These are phyloP conservation scores for Phytophthora chlamydospora DNA, from an alignment of 352 stramenopile species.

Conservation along the genomic window DNA sequence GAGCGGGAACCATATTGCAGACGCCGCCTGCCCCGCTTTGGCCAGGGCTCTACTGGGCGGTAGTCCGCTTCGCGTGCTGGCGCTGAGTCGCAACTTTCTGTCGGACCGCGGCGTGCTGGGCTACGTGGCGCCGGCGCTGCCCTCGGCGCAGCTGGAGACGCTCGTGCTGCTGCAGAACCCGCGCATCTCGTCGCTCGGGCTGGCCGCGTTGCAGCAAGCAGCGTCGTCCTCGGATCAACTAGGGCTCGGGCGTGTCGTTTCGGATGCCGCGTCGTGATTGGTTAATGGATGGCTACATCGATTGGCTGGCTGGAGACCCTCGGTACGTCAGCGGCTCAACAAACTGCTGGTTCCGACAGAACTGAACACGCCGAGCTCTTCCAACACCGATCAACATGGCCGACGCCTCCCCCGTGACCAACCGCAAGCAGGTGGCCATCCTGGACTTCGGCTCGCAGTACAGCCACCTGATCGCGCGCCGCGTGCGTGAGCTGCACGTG, in stretches of 20 bases:
- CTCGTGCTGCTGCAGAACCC: constrained; percentile 57
- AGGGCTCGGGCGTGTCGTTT: constrained; percentile 26
- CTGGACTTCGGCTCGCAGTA: constrained; percentile 99
- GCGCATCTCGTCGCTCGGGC: constrained; percentile 43
- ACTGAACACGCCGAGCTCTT: constrained; percentile 32
- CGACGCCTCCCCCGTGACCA: constrained; percentile 78
- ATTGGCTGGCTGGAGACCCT: constrained; percentile 25
- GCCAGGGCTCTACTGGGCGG: constrained; percentile 37
- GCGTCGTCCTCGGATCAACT: constrained; percentile 15
- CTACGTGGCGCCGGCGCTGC: constrained; percentile 53
- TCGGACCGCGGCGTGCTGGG: constrained; percentile 62
- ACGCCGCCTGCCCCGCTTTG: constrained; percentile 53
- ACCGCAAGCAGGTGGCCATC: constrained; percentile 97
- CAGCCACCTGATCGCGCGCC: constrained; percentile 98
- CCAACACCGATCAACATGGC: constrained; percentile 50
- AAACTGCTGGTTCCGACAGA: constrained; percentile 24
- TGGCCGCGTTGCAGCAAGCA: constrained; percentile 32
- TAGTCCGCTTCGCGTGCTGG: constrained; percentile 49
- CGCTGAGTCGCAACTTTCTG: constrained; percentile 57
- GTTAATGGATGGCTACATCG: constrained; percentile 27
- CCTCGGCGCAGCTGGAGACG: constrained; percentile 49
- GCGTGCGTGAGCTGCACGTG: constrained; percentile 97
- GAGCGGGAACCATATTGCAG: constrained; percentile 66
- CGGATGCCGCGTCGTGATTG: constrained; percentile 39
- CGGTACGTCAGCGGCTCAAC: constrained; percentile 10